Evolutionary conservation across 2,329 filamentous ascomycete species (phyloP), one percentile per base, ranked within the genome.

Genomic region (Talaromyces albobiverticillius): DNA sequence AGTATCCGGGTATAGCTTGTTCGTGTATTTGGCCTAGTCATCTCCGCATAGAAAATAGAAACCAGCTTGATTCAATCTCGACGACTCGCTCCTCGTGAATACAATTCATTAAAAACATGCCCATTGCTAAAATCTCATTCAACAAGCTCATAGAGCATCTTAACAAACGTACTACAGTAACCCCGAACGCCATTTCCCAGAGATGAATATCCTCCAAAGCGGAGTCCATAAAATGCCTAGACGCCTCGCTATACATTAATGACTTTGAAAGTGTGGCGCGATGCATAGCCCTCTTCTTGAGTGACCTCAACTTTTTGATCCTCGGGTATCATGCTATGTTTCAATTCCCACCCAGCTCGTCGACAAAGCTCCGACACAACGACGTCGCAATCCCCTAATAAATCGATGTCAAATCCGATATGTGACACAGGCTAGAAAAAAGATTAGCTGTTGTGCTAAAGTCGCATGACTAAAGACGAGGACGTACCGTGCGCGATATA

Each of bases 401-500:
- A 81, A 68, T 96, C 92, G 61, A 99, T 90, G 71, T 99, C 94
- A 64, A 99, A 97, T 68, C 95, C 90, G 68, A 95, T 89, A 71
- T 97, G 93, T 32, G 79, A 80, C 53, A 96, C 89, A 3, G 90
- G 87, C 75, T 86, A 56, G 26, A 20, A 16, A 31, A 6, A 31
- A 6, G 26, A 38, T 65, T 25, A 66, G 57, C 26, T 43, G 26
- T 10, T 14, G 7, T 6, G 14, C 38, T 38, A 29, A 11, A 43
- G 9, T 23, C 7, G 31, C 20, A 52, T 50, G 6, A 11, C 18
- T 4, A 50, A 31, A 20, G 31, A 18, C 8, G 13, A 11, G 9
- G 22, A 71, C 79, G 65, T 72, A 82, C 81, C 59, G 89, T 88
- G 61, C 89, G 84, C 16, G 88, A 92, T 62, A 96, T 90, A 73